Evolutionary conservation across 768 basidiomycete genomes (phyloP), one percentile per base, ranked within the genome.

Genomic region (Tylopilus sp.): DNA sequence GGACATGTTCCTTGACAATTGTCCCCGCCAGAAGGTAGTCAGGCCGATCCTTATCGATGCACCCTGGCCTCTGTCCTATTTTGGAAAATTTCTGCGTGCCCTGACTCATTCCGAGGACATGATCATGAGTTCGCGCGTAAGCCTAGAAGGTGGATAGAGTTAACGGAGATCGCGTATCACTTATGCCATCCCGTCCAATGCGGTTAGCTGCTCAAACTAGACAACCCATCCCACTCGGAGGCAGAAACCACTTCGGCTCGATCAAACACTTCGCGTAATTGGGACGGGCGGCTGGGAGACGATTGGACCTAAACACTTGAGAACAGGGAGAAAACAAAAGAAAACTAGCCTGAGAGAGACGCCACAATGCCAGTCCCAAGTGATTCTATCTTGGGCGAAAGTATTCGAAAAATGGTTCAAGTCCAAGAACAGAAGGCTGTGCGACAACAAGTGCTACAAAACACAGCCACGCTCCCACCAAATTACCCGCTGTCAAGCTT

Each of bases 31-130:
- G 45, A 53, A 47, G 43, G 46, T 48, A 41, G 28, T 37, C 51
- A 41, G 46, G 55, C 52, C 48, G 48, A 56, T 52, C 45, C 61
- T 70, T 64, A 70, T 70, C 69, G 70, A 71, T 72, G 58, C 52
- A 34, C 61, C 60, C 63, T 61, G 57, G 56, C 46, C 44, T 22
- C 3, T 4, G 10, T 33, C 38, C 9, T 13, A 4, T 57, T 72
- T 60, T 40, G 48, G 59, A 45, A 59, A 42, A 1, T 24, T 36
- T 22, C 12, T 40, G 26, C 16, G 5, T 37, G 19, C 25, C n/a
- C 31, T 42, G 48, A 58, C 50, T 22, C 30, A 31, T 22, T 56
- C 65, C 65, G 63, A 64, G 63, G 55, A 62, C 55, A 62, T 51
- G 63, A 53, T 59, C 55, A 62, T 51, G 3, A 14, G 46, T 45